Conservation (phyloP, 345 rosid genomes). For the Brassica carinata region DNA sequence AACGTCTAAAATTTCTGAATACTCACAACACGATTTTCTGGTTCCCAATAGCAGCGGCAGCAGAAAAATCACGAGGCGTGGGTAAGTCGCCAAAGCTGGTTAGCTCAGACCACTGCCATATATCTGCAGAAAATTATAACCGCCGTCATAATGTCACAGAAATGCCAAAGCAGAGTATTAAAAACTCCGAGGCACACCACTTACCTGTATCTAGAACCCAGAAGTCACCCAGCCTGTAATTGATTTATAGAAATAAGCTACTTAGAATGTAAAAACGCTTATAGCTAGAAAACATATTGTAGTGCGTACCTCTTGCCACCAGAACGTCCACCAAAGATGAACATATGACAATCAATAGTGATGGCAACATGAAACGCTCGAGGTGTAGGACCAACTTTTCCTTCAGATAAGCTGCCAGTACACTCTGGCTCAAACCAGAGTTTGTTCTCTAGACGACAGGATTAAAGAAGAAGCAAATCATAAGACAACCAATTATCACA, state of each 20-base stretch:
- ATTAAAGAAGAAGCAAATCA: constrained; percentile 7
- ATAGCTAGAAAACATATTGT: not conserved
- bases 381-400: constrained; percentile 79
- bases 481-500: not conserved
- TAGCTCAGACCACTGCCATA: constrained; percentile 99
- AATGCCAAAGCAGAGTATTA: not conserved
- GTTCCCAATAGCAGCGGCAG: constrained; percentile 85
- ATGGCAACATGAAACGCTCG: constrained; percentile 95
- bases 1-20: constrained; percentile 7
- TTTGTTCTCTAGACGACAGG: constrained; percentile 61
- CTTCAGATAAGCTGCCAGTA: constrained; percentile 80
- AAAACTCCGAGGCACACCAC: not conserved
- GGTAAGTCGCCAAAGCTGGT: constrained; percentile 95
- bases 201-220: constrained; percentile 99
- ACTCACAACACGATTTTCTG: constrained; percentile 85
- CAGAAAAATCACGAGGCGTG: constrained; percentile 85
- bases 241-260: not conserved
- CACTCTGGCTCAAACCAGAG: constrained; percentile 93
- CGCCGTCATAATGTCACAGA: not conserved
- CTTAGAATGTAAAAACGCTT: not conserved
- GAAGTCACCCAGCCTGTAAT: constrained; percentile 89
- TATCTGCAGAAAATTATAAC: constrained; percentile 53
- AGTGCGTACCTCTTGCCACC: constrained; percentile 65
- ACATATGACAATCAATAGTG: constrained; percentile 91
- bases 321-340: constrained; percentile 91